A percentile compares a stretch with the other conserved stretches of the same genome.
Conservation (phyloP, 345 rosid species). For the Eutrema yunnanense region DNA sequence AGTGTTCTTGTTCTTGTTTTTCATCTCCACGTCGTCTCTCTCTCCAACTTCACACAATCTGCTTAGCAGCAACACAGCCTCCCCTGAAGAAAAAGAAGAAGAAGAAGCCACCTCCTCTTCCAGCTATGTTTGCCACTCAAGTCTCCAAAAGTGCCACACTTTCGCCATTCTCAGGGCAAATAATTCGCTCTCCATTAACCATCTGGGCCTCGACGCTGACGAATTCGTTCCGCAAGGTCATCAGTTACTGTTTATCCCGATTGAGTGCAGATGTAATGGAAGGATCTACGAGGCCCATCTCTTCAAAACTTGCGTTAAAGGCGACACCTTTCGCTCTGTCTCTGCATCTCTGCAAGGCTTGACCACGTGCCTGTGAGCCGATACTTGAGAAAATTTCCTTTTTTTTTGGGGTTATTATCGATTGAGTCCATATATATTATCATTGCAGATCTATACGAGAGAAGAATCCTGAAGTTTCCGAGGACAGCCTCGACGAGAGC, state of each 20-base stretch:
- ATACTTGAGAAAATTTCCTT: background rate
- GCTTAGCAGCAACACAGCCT: conserved; percentile 38
- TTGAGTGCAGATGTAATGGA: conserved; percentile 55
- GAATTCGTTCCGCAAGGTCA: conserved; percentile 45
- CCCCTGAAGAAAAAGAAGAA: conserved; percentile 31
- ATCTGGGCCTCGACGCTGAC: conserved; percentile 47
- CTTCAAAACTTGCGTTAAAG: conserved; percentile 40
- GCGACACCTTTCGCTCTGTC: conserved; percentile 58
- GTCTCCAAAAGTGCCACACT: conserved; percentile 40
- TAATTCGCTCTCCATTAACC: conserved; percentile 43
- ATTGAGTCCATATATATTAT: background rate
- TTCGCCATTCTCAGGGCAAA: conserved; percentile 53
- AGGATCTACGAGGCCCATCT: conserved; percentile 51
- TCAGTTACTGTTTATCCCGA: conserved; percentile 53
- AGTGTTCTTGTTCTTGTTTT: conserved; percentile 32
- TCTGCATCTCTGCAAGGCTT: conserved; percentile 63
- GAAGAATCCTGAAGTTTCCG: conserved; percentile 45
- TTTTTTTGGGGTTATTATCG: background rate
- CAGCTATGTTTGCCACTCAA: conserved; percentile 40
- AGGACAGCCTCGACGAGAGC: conserved; percentile 39
- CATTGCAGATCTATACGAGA: conserved; percentile 38
- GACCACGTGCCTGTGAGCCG: conserved; percentile 45
- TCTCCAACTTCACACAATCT: conserved; percentile 29
- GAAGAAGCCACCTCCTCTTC: conserved; percentile 25
- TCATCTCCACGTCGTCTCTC: conserved; percentile 29